These are phyloP conservation scores for Sclerotinia subarctica DNA, from an alignment of 2,329 filamentous ascomycete species.

Conservation along the genomic window DNA sequence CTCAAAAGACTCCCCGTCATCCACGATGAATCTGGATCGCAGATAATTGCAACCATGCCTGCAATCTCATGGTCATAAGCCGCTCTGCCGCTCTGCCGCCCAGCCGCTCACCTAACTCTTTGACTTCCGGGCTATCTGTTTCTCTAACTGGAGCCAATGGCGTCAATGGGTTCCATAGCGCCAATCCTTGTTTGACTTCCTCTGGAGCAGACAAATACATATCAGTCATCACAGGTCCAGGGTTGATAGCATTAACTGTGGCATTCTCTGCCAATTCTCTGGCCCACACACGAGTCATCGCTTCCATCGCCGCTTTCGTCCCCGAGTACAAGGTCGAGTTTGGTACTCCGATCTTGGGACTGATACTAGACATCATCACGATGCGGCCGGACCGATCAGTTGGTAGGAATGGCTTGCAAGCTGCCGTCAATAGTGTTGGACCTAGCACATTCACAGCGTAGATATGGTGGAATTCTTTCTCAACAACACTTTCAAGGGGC, in stretches of 20 bases:
- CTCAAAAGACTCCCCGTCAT: slow-evolving; percentile 11
- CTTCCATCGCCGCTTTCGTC: slow-evolving; percentile 61
- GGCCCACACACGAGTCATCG: slow-evolving; percentile 50
- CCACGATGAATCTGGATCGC: slow-evolving; percentile 17
- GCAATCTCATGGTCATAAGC: slow-evolving; percentile 22
- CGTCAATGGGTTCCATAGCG: slow-evolving; percentile 51
- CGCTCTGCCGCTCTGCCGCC: slow-evolving; percentile 19
- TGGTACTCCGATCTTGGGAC: slow-evolving; percentile 52
- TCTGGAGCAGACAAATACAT: slow-evolving; percentile 43
- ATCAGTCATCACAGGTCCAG: slow-evolving; percentile 17
- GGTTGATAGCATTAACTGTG: slow-evolving; percentile 16
- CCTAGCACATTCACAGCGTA: slow-evolving; percentile 79
- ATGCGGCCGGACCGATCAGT: slow-evolving; percentile 61
- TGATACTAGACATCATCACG: slow-evolving; percentile 58
- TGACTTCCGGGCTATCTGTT: slow-evolving; percentile 15
- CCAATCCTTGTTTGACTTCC: slow-evolving; percentile 57
- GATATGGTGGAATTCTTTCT: slow-evolving; percentile 63
- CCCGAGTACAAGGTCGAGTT: slow-evolving; percentile 59
- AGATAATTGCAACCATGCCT: slow-evolving; percentile 18
- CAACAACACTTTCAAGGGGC: slow-evolving; percentile 47
- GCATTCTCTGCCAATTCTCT: slow-evolving; percentile 14
- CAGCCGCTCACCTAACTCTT: slow-evolving; percentile 27
- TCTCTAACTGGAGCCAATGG: slow-evolving; percentile 19
- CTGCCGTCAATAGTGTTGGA: slow-evolving; percentile 71
- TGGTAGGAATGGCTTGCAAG: slow-evolving; percentile 64